These are phyloP conservation scores for Calonectria pauciramosa DNA, from an alignment of 2,329 filamentous ascomycete species.

Conservation along the genomic window DNA sequence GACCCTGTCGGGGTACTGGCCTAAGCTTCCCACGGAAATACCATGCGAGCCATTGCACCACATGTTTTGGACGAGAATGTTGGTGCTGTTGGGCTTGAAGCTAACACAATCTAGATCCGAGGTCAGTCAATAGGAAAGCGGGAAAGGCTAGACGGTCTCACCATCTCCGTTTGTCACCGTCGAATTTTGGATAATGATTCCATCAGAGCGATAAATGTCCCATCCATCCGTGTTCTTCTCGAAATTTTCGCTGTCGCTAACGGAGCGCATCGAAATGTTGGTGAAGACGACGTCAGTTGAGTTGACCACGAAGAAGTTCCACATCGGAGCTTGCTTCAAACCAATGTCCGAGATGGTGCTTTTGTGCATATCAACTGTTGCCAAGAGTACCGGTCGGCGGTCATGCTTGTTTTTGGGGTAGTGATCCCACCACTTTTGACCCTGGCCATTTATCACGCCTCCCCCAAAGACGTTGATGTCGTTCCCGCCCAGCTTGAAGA, in stretches of 20 bases:
- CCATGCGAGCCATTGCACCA: slow-evolving; percentile 77
- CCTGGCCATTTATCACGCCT: slow-evolving; percentile 69
- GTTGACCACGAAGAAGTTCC: slow-evolving; percentile 71
- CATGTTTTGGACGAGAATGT: slow-evolving; percentile 76
- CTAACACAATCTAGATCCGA: slow-evolving; percentile 70
- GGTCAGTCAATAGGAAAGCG: neutral
- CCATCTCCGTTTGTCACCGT: slow-evolving; percentile 73
- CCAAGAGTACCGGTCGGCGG: slow-evolving; percentile 31
- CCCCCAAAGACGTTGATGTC: slow-evolving; percentile 74
- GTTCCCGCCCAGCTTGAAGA: slow-evolving; percentile 38
- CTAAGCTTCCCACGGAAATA: slow-evolving; percentile 78
- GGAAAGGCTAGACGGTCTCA: neutral
- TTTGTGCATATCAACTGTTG: slow-evolving; percentile 15
- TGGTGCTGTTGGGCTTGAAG: slow-evolving; percentile 79
- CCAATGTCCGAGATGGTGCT: slow-evolving; percentile 28
- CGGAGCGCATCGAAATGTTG: slow-evolving; percentile 70
- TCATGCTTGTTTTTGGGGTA: slow-evolving; percentile 58
- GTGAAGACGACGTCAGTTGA: slow-evolving; percentile 73
- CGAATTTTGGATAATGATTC: slow-evolving; percentile 76
- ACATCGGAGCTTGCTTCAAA: slow-evolving; percentile 27
- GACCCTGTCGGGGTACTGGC: slow-evolving; percentile 72
- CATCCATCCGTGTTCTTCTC: slow-evolving; percentile 55
- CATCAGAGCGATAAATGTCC: slow-evolving; percentile 72
- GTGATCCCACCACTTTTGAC: slow-evolving; percentile 74
- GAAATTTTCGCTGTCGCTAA: slow-evolving; percentile 61